Evolutionary conservation across 768 basidiomycete species (phyloP), one percentile per base, ranked within the genome.

Genomic region (Cytidiella melzeri): DNA sequence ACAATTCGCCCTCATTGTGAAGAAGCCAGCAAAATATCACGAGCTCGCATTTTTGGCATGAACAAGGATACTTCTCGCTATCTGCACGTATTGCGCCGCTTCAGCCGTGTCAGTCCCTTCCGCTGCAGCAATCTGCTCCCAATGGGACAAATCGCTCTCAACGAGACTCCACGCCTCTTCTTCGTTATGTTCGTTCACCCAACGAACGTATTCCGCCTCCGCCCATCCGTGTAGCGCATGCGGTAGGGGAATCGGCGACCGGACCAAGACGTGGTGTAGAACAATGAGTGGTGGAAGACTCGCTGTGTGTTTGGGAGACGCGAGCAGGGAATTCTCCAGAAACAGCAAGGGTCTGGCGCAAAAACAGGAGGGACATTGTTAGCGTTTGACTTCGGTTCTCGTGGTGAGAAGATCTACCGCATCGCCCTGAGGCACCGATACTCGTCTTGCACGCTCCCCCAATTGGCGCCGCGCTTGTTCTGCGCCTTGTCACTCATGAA

Each of bases 201-300:
- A 99, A 39, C 90, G 80, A 43, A 96, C 89, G 65, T 99, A 99
- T 70, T 98, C 96, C 3, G 86, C 77, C 62, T 97, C 92, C 50
- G 89, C 86, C 95, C 96, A 98, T 0, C 87, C 86, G 61, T 97
- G 92, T 48, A 92, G 65, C 43, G 79, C 76, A 63, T 99, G 92
- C 9, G 96, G 95, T 34, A 98, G 74, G 4, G 87, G 79, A 47
- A 91, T 74, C 0, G 88, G 84, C 1, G 91, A 91, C 9, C 91
- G 83, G 21, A 98, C 93, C 27, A 96, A 74, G 57, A 96, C 86
- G 55, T 96, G 86, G 61, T 98, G 94, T 13, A 97, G 70, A 13
- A 98, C 85, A 56, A 96, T 80, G 19, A 97, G 74, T 4, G 90
- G 81, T 1, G 92, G 83, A n/a, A 97, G 73, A 4, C 87, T 89